A percentile compares a stretch with the other conserved stretches of the same genome.
phyloP scores from a whole-genome alignment of 2,329 filamentous ascomycete species.

The Sporothrix luriei region DNA sequence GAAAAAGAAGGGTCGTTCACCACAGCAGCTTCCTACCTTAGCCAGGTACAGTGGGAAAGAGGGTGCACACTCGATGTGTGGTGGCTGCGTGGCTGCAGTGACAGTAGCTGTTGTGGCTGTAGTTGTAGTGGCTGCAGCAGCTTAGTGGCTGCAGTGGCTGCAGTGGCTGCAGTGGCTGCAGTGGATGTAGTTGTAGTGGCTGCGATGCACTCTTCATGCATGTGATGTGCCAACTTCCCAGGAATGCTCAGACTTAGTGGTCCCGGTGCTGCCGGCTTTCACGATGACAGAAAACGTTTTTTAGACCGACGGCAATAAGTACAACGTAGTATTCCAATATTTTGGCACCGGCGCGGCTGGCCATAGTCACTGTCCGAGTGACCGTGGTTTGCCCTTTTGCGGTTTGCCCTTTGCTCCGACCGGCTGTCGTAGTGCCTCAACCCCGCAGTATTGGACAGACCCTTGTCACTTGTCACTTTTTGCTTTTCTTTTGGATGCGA shows the following conservation, averaged over 20 bases:
- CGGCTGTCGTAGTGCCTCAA: background rate
- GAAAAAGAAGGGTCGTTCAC: background rate
- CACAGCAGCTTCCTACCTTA: background rate
- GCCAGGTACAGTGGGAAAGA: background rate
- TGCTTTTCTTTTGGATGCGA: background rate
- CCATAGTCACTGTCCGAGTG: too few species aligned
- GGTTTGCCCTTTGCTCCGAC: too few species aligned
- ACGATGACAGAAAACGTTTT: too few species aligned
- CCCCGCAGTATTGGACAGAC: slow-evolving; percentile 14
- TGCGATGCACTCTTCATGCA: background rate
- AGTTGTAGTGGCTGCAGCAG: background rate
- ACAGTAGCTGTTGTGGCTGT: too few species aligned
- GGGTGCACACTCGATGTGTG: background rate
- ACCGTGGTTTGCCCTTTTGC: too few species aligned
- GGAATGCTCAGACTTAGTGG: too few species aligned
- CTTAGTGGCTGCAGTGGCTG: background rate
- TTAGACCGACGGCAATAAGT: too few species aligned
- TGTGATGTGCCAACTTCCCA: too few species aligned
- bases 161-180: too few species aligned
- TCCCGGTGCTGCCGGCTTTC: too few species aligned
- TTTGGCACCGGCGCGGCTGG: background rate
- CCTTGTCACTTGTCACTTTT: background rate
- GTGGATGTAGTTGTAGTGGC: background rate
- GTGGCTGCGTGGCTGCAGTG: background rate
- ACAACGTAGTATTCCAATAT: background rate